Conservation (phyloP, 495 filamentous ascomycete species). For the Platismatia glauca region DNA sequence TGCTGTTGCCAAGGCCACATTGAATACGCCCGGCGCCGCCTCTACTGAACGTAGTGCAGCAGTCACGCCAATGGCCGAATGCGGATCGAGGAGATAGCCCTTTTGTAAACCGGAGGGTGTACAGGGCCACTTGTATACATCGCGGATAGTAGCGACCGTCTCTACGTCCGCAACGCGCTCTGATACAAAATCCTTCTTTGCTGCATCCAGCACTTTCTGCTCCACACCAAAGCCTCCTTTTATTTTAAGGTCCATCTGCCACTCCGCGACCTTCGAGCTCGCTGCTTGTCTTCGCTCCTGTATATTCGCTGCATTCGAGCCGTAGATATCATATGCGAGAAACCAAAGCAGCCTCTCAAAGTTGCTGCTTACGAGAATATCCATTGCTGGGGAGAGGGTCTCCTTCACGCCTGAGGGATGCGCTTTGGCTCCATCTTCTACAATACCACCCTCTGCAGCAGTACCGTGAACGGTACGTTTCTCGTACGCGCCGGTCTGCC, state of each 20-base stretch:
- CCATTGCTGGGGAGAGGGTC: slow-evolving; percentile 88
- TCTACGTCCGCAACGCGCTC: slow-evolving; percentile 73
- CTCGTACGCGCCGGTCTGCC: slow-evolving; percentile 63
- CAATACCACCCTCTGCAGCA: slow-evolving; percentile 48
- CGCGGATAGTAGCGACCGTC: slow-evolving; percentile 63
- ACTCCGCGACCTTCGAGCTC: slow-evolving; percentile 30
- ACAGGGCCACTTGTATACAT: too few species aligned
- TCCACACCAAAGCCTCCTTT: slow-evolving; percentile 70
- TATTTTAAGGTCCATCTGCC: slow-evolving; percentile 69
- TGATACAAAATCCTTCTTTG: slow-evolving; percentile 61
- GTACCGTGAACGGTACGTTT: slow-evolving; percentile 53
- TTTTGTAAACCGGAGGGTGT: too few species aligned
- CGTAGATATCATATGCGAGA: slow-evolving; percentile 51
- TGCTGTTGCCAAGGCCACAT: slow-evolving; percentile 80
- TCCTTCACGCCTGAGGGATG: slow-evolving; percentile 68
- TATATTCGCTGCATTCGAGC: slow-evolving; percentile 12
- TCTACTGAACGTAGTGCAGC: slow-evolving; percentile 58
- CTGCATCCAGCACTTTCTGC: slow-evolving; percentile 53
- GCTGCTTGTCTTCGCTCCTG: too few species aligned
- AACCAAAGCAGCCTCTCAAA: slow-evolving; percentile 97
- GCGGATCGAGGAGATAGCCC: slow-evolving; percentile 89
- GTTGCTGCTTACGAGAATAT: slow-evolving; percentile 59
- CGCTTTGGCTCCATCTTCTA: slow-evolving; percentile 54
- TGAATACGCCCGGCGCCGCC: slow-evolving; percentile 41
- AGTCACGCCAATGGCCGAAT: slow-evolving; percentile 75